These are phyloP conservation scores for Keithomyces neogunnii DNA, from an alignment of 2,329 filamentous ascomycete genomes.

Conservation along the genomic window DNA sequence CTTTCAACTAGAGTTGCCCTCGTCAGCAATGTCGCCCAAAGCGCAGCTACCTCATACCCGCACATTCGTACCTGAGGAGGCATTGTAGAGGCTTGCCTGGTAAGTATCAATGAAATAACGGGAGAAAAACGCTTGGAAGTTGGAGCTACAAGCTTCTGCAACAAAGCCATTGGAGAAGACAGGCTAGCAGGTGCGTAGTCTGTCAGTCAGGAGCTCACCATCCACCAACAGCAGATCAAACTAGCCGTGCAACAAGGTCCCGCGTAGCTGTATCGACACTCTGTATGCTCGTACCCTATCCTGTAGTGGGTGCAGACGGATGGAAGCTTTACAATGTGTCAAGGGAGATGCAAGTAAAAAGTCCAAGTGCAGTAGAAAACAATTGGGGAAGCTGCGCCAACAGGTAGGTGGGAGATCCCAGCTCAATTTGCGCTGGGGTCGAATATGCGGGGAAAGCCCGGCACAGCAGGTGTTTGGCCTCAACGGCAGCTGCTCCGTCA, in stretches of 20 bases:
- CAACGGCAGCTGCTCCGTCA: neutral
- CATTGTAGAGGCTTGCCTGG: conserved; percentile 38
- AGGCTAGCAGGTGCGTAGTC: neutral
- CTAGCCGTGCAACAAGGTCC: neutral
- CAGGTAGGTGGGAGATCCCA: neutral
- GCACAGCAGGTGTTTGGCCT: neutral
- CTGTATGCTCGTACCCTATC: neutral
- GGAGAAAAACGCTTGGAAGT: conserved; percentile 21
- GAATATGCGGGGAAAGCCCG: neutral
- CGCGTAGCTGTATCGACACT: neutral
- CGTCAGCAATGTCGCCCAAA: neutral
- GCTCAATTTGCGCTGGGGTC: neutral
- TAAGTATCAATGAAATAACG: conserved; percentile 16
- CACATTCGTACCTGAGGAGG: conserved; percentile 30
- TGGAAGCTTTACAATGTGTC: neutral
- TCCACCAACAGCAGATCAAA: conserved; percentile 1
- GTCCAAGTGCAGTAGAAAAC: neutral
- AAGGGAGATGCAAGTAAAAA: neutral
- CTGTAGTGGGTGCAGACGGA: neutral
- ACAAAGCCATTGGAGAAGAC: conserved; percentile 19
- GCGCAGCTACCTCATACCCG: neutral
- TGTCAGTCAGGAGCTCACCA: neutral
- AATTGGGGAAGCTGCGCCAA: neutral
- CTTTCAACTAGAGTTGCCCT: conserved; percentile 51
- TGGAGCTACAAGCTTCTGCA: conserved; percentile 21